Evolutionary conservation across 2,329 filamentous ascomycete genomes (phyloP), one percentile per base, ranked within the genome.

Genomic region (Stagonosporopsis rhizophila): DNA sequence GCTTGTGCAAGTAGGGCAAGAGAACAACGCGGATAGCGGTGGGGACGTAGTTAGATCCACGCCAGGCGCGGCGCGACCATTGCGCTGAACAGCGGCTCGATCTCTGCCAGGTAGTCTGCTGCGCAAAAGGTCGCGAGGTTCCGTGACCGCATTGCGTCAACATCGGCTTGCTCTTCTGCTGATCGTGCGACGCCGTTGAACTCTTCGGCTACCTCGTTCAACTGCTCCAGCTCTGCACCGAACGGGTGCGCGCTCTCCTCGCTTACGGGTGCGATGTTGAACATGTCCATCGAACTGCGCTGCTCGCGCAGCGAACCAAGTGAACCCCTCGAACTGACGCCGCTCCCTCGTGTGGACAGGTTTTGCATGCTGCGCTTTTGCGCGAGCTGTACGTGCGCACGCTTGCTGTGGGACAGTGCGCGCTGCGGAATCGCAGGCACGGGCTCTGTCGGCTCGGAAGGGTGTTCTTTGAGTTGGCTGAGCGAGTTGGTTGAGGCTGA

Each of bases 151-250:
- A 98, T 85, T 56, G 88, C 85, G 63, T 85, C 81, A 68, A 91
- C 84, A 75, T 96, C 92, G 52, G 91, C 89, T 40, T 93, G 89
- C 35, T 88, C 78, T 41, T 87, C 80, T n/a, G 83, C 82, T 57
- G 86, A 82, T 60, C 84, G 83, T 27, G 87, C 82, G 0, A 76
- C 78, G 44, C 74, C 73, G 38, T 87, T 87, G 66, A 92, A 94
- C 76, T 97, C 93, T 78, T 98, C 95, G 0, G 89, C 94, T 15
- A 97, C 85, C 77, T 98, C 95, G 49, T 92, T 92, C 22, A 98
- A 91, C 77, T 98, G 90, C 53, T 91, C 92, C 49, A 98, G 81
- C 77, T 99, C 95, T 46, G 89, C 88, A 49, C 91, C 91, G 69
- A 98, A 98, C 0, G 94, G 94, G 74, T 95, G 86, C 41, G 83